Conservation (phyloP, 345 rosid genomes). For the Microthlaspi erraticum region DNA sequence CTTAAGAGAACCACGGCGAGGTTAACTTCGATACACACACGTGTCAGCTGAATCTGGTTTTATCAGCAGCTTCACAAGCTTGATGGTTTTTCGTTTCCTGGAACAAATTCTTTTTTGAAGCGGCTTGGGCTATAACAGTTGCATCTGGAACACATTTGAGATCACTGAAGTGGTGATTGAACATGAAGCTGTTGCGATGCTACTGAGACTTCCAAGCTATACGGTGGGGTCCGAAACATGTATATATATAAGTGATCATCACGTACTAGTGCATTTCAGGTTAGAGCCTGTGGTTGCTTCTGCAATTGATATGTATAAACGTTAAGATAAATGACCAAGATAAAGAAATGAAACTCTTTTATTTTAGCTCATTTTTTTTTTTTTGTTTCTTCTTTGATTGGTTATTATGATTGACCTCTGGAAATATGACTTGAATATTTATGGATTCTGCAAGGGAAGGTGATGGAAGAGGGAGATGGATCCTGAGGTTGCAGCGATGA, state of each 20-base stretch:
- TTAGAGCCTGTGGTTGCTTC: constrained; percentile 12
- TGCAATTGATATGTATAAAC: constrained; percentile 4
- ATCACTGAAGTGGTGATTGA: constrained; percentile 85
- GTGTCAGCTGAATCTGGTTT: constrained; percentile 19
- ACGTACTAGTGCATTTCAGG: constrained; percentile 15
- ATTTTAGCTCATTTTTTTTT: too few species aligned
- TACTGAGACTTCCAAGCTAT: constrained; percentile 72
- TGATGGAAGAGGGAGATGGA: too few species aligned
- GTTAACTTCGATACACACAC: constrained; percentile 19
- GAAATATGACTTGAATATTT: too few species aligned
- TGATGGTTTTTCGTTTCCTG: constrained; percentile 11
- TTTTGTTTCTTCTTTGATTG: too few species aligned
- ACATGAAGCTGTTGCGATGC: constrained; percentile 83
- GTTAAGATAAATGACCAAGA: constrained; percentile 20
- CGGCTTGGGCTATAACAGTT: constrained; percentile 90
- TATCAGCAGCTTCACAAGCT: constrained; percentile 10
- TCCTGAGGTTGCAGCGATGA: too few species aligned
- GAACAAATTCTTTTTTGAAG: constrained; percentile 55
- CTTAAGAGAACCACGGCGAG: too few species aligned
- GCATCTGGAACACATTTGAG: constrained; percentile 87
- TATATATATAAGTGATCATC: constrained; percentile 38
- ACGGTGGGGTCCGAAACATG: constrained; percentile 87
- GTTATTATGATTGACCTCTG: too few species aligned
- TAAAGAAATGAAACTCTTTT: not conserved
- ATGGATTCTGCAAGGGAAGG: too few species aligned